Evolutionary conservation across 1,284 basidiomycete genomes (phyloP).

Genomic region (Lentinula novae-zelandiae): DNA sequence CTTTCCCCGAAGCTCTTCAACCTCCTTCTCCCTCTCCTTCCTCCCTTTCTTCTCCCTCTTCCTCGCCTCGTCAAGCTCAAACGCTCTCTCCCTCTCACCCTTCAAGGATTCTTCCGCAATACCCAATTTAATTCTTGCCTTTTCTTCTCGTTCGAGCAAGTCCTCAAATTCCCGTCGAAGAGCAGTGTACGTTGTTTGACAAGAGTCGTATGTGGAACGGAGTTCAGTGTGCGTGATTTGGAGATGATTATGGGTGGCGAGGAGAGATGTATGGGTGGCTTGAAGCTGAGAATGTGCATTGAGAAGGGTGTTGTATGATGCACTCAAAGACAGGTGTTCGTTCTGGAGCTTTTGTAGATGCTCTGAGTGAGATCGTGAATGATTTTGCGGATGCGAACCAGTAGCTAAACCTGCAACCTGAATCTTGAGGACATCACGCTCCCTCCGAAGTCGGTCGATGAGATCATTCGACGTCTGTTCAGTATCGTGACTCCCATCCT

Average conservation of each 20-base stretch:
- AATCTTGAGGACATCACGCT: neutral
- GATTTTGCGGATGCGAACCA: neutral
- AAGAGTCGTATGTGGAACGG: neutral
- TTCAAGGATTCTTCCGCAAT: constrained; percentile 2
- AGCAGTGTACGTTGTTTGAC: neutral
- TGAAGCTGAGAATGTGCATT: neutral
- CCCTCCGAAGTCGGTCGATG: neutral
- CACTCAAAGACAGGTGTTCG: neutral
- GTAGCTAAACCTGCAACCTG: neutral
- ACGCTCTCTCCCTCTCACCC: neutral
- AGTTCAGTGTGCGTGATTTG: neutral
- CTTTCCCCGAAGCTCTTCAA: neutral
- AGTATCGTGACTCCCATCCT: neutral
- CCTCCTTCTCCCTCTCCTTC: neutral
- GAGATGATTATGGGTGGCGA: neutral
- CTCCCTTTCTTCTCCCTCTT: neutral
- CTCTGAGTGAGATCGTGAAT: neutral
- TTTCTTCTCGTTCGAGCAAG: neutral
- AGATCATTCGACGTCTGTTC: neutral
- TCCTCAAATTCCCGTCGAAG: neutral
- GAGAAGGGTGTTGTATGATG: neutral
- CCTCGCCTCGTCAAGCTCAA: neutral
- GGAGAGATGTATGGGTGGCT: neutral
- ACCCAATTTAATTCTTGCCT: neutral
- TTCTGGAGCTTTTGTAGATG: neutral